Evolutionary conservation across 2,329 filamentous ascomycete genomes (phyloP).

Genomic region (Trichoderma koningiopsis): DNA sequence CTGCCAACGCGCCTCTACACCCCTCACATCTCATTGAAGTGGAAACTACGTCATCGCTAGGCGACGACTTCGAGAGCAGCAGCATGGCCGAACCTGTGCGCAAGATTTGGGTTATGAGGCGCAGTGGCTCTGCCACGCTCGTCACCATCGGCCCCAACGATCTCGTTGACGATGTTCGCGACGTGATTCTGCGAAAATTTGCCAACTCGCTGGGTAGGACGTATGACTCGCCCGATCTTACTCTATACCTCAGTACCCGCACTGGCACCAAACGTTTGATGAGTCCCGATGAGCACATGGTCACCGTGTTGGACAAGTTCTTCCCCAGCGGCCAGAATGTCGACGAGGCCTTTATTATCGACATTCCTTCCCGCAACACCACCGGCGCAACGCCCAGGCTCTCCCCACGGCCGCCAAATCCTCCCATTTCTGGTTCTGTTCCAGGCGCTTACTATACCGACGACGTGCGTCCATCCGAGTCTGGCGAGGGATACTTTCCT

Average conservation of each 20-base stretch:
- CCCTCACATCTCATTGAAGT: conserved; percentile 33
- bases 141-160: conserved; percentile 85
- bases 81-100: conserved; percentile 67
- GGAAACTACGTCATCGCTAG: background rate
- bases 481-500: conserved; percentile 80
- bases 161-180: conserved; percentile 90
- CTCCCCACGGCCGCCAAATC: conserved; percentile 64
- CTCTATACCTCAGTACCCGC: conserved; percentile 73
- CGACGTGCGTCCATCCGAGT: conserved; percentile 66
- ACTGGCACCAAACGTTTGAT: conserved; percentile 70
- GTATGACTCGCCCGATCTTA: conserved; percentile 89
- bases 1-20: conserved; percentile 27
- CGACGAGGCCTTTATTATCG: conserved; percentile 88
- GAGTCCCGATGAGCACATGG: conserved; percentile 84
- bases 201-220: conserved; percentile 85
- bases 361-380: conserved; percentile 68
- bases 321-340: conserved; percentile 86
- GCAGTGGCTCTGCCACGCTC: conserved; percentile 80
- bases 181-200: conserved; percentile 91
- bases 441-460: conserved; percentile 60
- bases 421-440: conserved; percentile 34
- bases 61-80: conserved; percentile 40
- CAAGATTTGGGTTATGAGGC: conserved; percentile 95
- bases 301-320: conserved; percentile 74
- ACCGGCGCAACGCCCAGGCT: conserved; percentile 67